Percentiles rank a stretch among this genome's conserved stretches.
phyloP scores from a whole-genome alignment of 768 basidiomycete species.

The Boletus sensibilis region DNA sequence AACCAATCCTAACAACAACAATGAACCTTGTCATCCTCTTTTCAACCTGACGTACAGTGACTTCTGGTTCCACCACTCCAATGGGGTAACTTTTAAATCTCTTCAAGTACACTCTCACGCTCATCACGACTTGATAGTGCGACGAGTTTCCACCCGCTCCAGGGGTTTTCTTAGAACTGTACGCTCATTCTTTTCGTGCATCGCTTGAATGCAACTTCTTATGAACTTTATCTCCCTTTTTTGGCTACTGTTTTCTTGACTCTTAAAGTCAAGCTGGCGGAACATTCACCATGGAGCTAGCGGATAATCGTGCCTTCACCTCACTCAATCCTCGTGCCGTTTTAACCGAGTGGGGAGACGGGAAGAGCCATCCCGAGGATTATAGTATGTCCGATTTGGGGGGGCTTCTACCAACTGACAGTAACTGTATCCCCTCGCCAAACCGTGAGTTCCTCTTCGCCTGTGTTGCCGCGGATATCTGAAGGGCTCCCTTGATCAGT shows the following conservation, averaged over 20 bases:
- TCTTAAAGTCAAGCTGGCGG: conserved; percentile 3
- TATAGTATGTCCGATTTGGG: not conserved
- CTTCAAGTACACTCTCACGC: not conserved
- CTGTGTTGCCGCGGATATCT: not conserved
- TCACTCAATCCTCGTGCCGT: not conserved
- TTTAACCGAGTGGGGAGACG: conserved; percentile 4
- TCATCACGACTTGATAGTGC: conserved; percentile 5
- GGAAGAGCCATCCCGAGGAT: not conserved
- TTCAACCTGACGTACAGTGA: not conserved
- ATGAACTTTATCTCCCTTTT: not conserved
- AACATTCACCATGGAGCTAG: not conserved
- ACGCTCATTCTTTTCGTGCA: not conserved
- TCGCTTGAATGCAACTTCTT: not conserved
- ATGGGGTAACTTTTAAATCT: conserved; percentile 1
- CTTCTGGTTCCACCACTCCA: conserved; percentile 1
- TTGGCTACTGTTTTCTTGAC: not conserved
- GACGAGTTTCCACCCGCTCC: not conserved
- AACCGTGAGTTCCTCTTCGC: conserved; percentile 11
- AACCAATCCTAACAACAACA: not conserved
- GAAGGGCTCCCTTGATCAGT: conserved; percentile 3
- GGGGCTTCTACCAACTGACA: not conserved
- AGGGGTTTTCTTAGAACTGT: conserved; percentile 8
- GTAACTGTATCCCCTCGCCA: not conserved
- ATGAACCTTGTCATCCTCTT: not conserved
- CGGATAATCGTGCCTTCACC: conserved; percentile 3